Evolutionary conservation across 306 rosid species (phyloP).

Genomic region (Canavalia ensiformis): DNA sequence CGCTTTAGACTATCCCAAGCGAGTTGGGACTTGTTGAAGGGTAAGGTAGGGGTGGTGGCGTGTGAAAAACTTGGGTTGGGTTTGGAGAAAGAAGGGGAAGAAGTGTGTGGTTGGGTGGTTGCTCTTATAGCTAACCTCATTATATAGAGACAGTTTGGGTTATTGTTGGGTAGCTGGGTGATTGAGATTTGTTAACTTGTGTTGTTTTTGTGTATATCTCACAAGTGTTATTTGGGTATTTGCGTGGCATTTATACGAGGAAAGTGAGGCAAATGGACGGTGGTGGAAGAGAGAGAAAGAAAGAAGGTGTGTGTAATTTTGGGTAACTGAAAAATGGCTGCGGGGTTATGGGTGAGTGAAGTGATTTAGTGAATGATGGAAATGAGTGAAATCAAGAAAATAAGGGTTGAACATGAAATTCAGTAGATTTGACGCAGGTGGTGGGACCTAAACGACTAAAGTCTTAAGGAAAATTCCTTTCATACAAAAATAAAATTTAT

Average conservation of each 20-base stretch:
- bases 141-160: neutral
- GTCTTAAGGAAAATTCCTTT: too few relatives aligned
- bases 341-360: constrained; percentile 1
- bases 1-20: constrained; percentile 42
- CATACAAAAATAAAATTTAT: too few relatives aligned
- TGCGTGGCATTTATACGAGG: constrained; percentile 37
- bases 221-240: constrained; percentile 12
- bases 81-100: constrained; percentile 1
- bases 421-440: constrained; percentile 11
- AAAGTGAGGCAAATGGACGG: constrained; percentile 49
- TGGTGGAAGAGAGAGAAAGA: constrained; percentile 2
- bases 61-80: constrained; percentile 15
- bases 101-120: constrained; percentile 35
- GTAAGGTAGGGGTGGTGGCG: constrained; percentile 27
- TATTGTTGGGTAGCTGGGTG: neutral
- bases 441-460: constrained; percentile 7
- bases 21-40: constrained; percentile 50
- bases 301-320: neutral
- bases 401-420: neutral
- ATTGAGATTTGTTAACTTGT: neutral
- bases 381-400: constrained; percentile 1
- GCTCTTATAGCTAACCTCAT: constrained; percentile 36
- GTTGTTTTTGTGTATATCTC: neutral
- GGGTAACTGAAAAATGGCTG: constrained; percentile 42
- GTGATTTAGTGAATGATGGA: constrained; percentile 13